phyloP scores from a whole-genome alignment of 768 basidiomycete genomes.

The Boletus huronensis region DNA sequence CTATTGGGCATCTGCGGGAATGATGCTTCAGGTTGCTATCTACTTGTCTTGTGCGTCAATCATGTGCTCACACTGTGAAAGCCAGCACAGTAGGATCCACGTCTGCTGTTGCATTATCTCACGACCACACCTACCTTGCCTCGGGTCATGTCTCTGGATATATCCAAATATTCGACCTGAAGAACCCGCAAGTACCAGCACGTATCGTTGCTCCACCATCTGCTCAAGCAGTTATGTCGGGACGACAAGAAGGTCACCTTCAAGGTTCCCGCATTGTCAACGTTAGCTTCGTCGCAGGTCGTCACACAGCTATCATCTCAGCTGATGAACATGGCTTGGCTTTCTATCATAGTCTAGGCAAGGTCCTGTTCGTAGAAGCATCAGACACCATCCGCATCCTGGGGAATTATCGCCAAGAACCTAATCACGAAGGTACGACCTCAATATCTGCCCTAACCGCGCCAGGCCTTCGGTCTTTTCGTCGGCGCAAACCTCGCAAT shows the following conservation, averaged over 20 bases:
- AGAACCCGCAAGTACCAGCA: conserved; percentile 61
- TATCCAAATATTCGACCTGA: conserved; percentile 82
- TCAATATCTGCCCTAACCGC: conserved; percentile 17
- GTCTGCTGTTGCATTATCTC: conserved; percentile 86
- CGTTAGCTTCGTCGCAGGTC: conserved; percentile 82
- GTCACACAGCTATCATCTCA: conserved; percentile 90
- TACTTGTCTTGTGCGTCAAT: conserved; percentile 2
- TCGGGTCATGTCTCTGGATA: conserved; percentile 83
- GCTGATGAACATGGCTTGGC: conserved; percentile 89
- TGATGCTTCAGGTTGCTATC: conserved; percentile 54
- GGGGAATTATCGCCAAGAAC: conserved; percentile 77
- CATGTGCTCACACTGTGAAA: conserved; percentile 33
- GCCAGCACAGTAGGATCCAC: conserved; percentile 67
- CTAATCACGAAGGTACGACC: neutral
- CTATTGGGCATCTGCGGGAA: conserved; percentile 76
- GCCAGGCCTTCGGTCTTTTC: conserved; percentile 30
- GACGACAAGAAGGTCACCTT: conserved; percentile 84
- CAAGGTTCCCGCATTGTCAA: conserved; percentile 73
- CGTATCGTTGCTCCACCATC: conserved; percentile 71
- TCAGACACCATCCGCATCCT: conserved; percentile 91
- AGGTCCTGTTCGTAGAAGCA: conserved; percentile 92
- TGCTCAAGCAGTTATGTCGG: conserved; percentile 62
- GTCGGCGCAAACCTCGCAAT: conserved; percentile 52
- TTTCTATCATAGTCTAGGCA: conserved; percentile 93
- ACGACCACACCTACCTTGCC: conserved; percentile 91